A percentile compares a stretch with the other conserved stretches of the same genome.
Evolutionary conservation across 2,329 filamentous ascomycete species (phyloP).

Genomic region (Penicillium sp.): DNA sequence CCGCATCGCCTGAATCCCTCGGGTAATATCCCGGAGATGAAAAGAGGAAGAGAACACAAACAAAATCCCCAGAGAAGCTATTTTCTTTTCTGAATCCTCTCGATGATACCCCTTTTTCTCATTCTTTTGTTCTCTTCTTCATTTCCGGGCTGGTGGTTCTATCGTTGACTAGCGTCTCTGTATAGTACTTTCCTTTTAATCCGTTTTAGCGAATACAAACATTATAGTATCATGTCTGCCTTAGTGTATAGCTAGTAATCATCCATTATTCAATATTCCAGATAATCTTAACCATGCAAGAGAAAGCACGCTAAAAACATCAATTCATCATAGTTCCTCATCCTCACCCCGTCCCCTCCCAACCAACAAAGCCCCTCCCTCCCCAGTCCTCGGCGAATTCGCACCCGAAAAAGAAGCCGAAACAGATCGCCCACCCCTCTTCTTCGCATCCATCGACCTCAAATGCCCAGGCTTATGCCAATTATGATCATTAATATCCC

Average conservation of each 20-base stretch:
- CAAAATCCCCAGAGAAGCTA: constrained; percentile 4
- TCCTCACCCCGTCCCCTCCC: neutral
- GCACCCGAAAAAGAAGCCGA: neutral
- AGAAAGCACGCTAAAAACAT: neutral
- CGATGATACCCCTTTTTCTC: constrained; percentile 19
- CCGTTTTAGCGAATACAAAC: constrained; percentile 19
- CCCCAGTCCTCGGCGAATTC: constrained; percentile 3
- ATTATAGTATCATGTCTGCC: neutral
- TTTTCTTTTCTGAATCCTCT: constrained; percentile 5
- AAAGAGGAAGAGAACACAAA: constrained; percentile 3
- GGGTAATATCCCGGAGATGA: constrained; percentile 2
- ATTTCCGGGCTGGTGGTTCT: constrained; percentile 5
- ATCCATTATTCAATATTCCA: neutral
- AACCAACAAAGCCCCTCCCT: neutral
- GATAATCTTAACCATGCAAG: neutral
- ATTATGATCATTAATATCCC: constrained; percentile 11
- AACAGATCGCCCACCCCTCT: neutral
- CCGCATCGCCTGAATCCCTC: neutral
- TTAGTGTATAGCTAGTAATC: neutral
- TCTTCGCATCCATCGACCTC: constrained; percentile 1
- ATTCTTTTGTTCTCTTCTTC: constrained; percentile 1
- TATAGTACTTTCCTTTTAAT: constrained; percentile 14
- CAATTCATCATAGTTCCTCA: constrained; percentile 1
- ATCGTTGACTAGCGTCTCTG: constrained; percentile 8
- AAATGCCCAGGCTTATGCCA: constrained; percentile 17